phyloP scores from a whole-genome alignment of 2,329 filamentous ascomycete species.

The Aspergillus pseudoglaucus region DNA sequence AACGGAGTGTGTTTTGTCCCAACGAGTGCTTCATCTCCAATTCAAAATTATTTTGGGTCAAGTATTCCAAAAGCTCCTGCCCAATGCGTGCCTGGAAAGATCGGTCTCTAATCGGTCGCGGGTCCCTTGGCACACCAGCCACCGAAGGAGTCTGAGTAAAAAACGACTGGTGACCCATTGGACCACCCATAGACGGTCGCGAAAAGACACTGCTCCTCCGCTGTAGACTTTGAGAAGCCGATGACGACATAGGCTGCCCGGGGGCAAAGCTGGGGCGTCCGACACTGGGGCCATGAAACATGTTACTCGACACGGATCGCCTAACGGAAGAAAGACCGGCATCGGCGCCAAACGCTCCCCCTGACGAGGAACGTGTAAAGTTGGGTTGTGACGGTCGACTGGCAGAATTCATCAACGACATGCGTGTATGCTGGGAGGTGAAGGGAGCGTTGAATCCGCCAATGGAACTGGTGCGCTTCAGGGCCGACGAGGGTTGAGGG shows the following conservation, averaged over 20 bases:
- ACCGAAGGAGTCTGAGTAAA: constrained; percentile 80
- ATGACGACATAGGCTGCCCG: constrained; percentile 43
- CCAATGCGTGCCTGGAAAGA: constrained; percentile 75
- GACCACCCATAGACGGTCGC: constrained; percentile 61
- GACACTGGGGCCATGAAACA: constrained; percentile 48
- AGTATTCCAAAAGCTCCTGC: constrained; percentile 83
- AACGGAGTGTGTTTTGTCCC: constrained; percentile 85
- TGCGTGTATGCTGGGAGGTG: constrained; percentile 67
- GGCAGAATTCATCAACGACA: constrained; percentile 82
- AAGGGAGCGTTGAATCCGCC: constrained; percentile 59
- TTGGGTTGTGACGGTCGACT: constrained; percentile 77
- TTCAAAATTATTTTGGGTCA: constrained; percentile 91
- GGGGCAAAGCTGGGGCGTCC: constrained; percentile 69
- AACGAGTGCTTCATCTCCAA: constrained; percentile 94
- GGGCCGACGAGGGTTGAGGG: constrained; percentile 82
- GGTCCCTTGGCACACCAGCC: constrained; percentile 78
- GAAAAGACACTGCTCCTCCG: constrained; percentile 77
- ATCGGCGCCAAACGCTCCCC: constrained; percentile 71
- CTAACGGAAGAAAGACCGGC: constrained; percentile 76
- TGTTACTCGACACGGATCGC: constrained; percentile 67
- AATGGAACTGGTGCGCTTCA: constrained; percentile 85
- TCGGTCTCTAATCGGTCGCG: constrained; percentile 75
- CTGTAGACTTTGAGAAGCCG: constrained; percentile 51
- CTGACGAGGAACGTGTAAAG: constrained; percentile 70
- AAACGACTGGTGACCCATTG: constrained; percentile 80